These are phyloP conservation scores for Alternaria brassicicola DNA, from an alignment of 2,329 filamentous ascomycete genomes.

Conservation along the genomic window DNA sequence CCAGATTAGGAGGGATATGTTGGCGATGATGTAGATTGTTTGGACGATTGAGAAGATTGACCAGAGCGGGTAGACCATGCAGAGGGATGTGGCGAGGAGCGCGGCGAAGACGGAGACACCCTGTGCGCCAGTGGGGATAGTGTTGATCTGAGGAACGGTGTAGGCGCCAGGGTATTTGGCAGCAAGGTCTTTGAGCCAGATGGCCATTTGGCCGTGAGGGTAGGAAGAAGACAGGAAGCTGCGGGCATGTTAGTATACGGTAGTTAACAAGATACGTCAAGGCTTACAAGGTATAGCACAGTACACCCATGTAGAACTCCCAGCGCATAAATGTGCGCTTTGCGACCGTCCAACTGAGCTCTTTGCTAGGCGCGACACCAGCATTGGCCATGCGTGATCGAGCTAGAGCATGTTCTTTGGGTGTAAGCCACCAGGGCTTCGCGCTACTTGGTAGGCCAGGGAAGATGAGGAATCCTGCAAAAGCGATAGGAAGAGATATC, in stretches of 20 bases:
- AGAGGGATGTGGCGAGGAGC: conserved; percentile 58
- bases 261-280: neutral
- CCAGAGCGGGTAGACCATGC: conserved; percentile 59
- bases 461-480: conserved; percentile 62
- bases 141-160: conserved; percentile 57
- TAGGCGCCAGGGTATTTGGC: conserved; percentile 45
- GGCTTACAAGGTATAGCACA: conserved; percentile 56
- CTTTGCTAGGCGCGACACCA: conserved; percentile 48
- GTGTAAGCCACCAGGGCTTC: conserved; percentile 57
- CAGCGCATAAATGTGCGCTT: conserved; percentile 56
- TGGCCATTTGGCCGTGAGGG: conserved; percentile 57
- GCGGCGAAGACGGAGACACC: conserved; percentile 58
- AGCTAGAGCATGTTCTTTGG: conserved; percentile 41
- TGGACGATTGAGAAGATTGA: conserved; percentile 54
- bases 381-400: conserved; percentile 37
- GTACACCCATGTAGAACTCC: conserved; percentile 60
- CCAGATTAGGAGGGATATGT: conserved; percentile 58
- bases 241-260: neutral
- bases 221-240: conserved; percentile 50
- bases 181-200: conserved; percentile 59
- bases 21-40: conserved; percentile 52
- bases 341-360: conserved; percentile 53
- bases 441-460: conserved; percentile 59
- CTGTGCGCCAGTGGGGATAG: conserved; percentile 57
- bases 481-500: conserved; percentile 62